Evolutionary conservation across 2,329 filamentous ascomycete genomes (phyloP).

Genomic region (Neonectria coccinea): DNA sequence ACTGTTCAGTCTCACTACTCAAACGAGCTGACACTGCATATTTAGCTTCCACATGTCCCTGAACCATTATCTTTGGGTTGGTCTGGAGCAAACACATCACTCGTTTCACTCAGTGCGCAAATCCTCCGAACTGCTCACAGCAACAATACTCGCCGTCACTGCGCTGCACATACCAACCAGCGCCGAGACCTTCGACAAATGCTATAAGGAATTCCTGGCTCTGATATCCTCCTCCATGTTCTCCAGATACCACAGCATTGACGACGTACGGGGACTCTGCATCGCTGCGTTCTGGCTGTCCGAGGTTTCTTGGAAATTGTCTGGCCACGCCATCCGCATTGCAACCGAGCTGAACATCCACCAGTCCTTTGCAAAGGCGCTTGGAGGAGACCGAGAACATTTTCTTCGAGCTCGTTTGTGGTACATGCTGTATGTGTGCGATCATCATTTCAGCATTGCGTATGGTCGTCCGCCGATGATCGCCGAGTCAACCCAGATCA

Average conservation of each 20-base stretch:
- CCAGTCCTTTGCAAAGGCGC: conserved; percentile 62
- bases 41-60: conserved; percentile 29
- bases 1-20: rapidly evolving
- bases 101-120: conserved; percentile 63
- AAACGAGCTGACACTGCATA: background rate
- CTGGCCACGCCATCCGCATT: conserved; percentile 68
- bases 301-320: conserved; percentile 71
- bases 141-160: conserved; percentile 69
- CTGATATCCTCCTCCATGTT: conserved; percentile 69
- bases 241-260: conserved; percentile 66
- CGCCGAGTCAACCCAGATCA: conserved; percentile 34
- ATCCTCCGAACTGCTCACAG: conserved; percentile 67
- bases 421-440: conserved; percentile 58
- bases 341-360: conserved; percentile 68
- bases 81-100: conserved; percentile 47
- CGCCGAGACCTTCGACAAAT: conserved; percentile 55
- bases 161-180: conserved; percentile 69
- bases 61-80: conserved; percentile 36
- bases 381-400: conserved; percentile 60
- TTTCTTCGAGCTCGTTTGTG: conserved; percentile 68
- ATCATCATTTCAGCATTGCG: conserved; percentile 50
- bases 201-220: conserved; percentile 68
- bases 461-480: conserved; percentile 49
- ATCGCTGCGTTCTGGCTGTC: conserved; percentile 74
- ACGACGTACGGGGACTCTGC: conserved; percentile 70